phyloP scores from a whole-genome alignment of 1,139 yeast genomes.

The Suhomyces chickasaworum region DNA sequence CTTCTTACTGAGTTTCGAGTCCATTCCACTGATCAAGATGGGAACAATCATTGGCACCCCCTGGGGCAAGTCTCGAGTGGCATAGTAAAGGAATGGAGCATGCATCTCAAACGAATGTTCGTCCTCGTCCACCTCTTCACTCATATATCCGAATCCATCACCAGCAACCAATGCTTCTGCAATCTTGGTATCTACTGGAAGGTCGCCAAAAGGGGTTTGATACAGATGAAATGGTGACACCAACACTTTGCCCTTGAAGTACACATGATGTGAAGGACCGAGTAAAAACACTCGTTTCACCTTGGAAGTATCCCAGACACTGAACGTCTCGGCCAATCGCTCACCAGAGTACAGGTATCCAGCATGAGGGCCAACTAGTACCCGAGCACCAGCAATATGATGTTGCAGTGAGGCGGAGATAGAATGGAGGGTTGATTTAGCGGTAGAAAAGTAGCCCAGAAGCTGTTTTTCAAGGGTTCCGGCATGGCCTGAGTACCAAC shows the following conservation, averaged over 20 bases:
- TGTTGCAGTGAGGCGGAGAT: constrained; percentile 4
- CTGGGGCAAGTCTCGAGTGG: constrained; percentile 38
- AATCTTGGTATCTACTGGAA: constrained; percentile 62
- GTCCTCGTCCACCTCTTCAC: constrained; percentile 63
- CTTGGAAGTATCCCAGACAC: constrained; percentile 61
- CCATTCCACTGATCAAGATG: constrained; percentile 71
- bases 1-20: constrained; percentile 42
- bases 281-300: constrained; percentile 71
- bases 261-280: constrained; percentile 96
- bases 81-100: constrained; percentile 67
- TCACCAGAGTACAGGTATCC: constrained; percentile 85
- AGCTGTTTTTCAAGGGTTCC: constrained; percentile 51
- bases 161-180: constrained; percentile 36
- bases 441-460: constrained; percentile 38
- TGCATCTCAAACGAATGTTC: constrained; percentile 98
- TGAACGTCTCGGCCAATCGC: constrained; percentile 76
- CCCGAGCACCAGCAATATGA: constrained; percentile 58
- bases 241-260: constrained; percentile 61
- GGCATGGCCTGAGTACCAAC: constrained; percentile 72
- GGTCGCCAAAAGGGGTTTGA: constrained; percentile 80
- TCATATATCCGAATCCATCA: constrained; percentile 56
- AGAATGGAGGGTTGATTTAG: constrained; percentile 17
- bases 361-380: constrained; percentile 76
- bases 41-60: constrained; percentile 68
- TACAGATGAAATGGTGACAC: constrained; percentile 57